These are phyloP conservation scores for Mediolabrus comicus DNA, from an alignment of 108 stramenopile genomes.

Conservation along the genomic window DNA sequence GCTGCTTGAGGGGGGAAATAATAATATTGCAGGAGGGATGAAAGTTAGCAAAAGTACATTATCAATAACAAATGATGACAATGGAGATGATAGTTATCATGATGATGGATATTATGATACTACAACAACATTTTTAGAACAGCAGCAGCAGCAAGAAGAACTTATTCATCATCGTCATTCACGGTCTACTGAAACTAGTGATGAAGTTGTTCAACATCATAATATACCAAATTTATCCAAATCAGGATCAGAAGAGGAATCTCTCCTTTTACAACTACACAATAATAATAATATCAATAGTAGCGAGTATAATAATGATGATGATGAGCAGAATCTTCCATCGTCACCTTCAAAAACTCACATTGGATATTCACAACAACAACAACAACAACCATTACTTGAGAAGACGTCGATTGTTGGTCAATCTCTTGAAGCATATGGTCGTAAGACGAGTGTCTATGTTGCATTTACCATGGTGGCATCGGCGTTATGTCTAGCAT, in stretches of 20 bases:
- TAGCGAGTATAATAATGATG: not conserved
- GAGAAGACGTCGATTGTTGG: slow-evolving; percentile 36
- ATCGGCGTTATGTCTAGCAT: slow-evolving; percentile 22
- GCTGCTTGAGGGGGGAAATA: too few species aligned
- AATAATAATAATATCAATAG: not conserved
- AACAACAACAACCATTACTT: slow-evolving; percentile 8
- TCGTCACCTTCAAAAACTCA: not conserved
- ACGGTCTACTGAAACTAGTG: too few species aligned
- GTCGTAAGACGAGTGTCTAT: slow-evolving; percentile 5
- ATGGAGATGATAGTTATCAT: not conserved
- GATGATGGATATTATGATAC: too few species aligned
- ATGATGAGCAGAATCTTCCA: not conserved
- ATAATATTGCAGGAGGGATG: too few species aligned
- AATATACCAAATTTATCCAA: not conserved
- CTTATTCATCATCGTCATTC: too few species aligned
- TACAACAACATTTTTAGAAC: too few species aligned
- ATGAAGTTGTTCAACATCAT: too few species aligned
- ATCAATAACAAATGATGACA: too few species aligned
- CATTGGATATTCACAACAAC: too few species aligned
- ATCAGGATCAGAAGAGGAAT: not conserved
- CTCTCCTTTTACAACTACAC: not conserved
- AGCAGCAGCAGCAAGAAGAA: too few species aligned
- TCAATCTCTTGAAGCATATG: slow-evolving; percentile 28
- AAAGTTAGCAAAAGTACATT: too few species aligned
- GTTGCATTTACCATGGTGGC: slow-evolving; percentile 41